Evolutionary conservation across 306 rosid species (phyloP), one percentile per base, ranked within the genome.

Genomic region (Sindora glabra): DNA sequence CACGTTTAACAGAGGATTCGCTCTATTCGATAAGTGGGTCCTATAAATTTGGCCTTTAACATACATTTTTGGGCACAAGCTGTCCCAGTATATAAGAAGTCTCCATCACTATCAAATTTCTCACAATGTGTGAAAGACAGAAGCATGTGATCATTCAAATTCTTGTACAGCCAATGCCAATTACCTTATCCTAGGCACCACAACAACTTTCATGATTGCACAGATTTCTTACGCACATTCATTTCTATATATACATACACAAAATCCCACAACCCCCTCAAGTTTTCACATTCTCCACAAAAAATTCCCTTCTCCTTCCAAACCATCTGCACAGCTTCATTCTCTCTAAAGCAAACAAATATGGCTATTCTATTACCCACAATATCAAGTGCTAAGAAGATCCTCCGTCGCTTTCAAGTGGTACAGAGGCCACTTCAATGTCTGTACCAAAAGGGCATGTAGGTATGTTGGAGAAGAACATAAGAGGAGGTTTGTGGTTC

Each of bases 391-490:
- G 70, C 80, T 23, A 72, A 72, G 62, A 77, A 71, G 50, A 71
- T 68, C 14, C 65, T 75, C 19, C 77, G 78, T 44, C 29, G 70
- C 26, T 70, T n/a, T 17, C 34, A 53, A 73, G 38, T 26, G 45
- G 60, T 39, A 62, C 63, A 16, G 61, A 44, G n/a, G 30, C 65
- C 22, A n/a, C 59, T 30, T 25, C 62, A 27, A 1, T 37, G 0
- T 60, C 68, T 37, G 77, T 84, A 42, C 85, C 85, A 2, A 73
- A 73, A 67, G 86, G 84, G 21, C 44, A 70, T 64, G 32, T 86
- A 11, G 84, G 21, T 82, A 80, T 10, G 85, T 81, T 8, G 87
- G 87, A 30, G 83, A 80, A 17, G 37, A 66, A 10, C 38, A 42
- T 47, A 74, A 42, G 48, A 75, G 75, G 74, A 25, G 88, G 68